A percentile compares a stretch with the other conserved stretches of the same genome.
Conservation (phyloP, 2,329 filamentous ascomycete species). For the Aureobasidium melanogenum region DNA sequence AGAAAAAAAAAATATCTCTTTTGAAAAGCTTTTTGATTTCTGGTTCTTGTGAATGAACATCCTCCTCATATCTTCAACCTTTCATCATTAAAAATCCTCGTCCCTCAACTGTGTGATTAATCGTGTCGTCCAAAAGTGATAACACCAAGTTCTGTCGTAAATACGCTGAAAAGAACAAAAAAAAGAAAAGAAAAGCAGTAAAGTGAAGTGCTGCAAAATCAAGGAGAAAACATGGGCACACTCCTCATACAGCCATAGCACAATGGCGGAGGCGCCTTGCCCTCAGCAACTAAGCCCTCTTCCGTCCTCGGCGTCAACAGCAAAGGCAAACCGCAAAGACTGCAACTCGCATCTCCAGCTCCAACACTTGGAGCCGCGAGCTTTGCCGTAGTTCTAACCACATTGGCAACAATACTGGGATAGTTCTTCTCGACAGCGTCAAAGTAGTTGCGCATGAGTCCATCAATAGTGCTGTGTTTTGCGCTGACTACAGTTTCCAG, state of each 20-base stretch:
- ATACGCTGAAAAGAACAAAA: not conserved
- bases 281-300: slow-evolving; percentile 22
- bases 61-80: too few species aligned
- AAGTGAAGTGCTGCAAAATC: too few species aligned
- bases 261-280: slow-evolving; percentile 30
- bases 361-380: slow-evolving; percentile 45
- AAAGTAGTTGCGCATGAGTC: slow-evolving; percentile 85
- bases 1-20: too few species aligned
- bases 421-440: slow-evolving; percentile 76
- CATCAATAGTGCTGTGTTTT: slow-evolving; percentile 79
- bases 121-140: not conserved
- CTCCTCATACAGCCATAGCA: slow-evolving; percentile 71
- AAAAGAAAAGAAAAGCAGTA: not conserved
- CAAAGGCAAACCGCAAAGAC: slow-evolving; percentile 61
- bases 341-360: slow-evolving; percentile 40
- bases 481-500: slow-evolving; percentile 45
- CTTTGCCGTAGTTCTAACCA: slow-evolving; percentile 85
- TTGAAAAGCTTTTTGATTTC: not conserved
- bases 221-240: slow-evolving; percentile 17
- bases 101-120: too few species aligned
- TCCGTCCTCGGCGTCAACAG: slow-evolving; percentile 38
- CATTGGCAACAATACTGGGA: slow-evolving; percentile 87
- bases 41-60: not conserved
- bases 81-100: too few species aligned
- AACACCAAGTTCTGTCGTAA: not conserved